Percentiles rank a stretch among this genome's conserved stretches.
Evolutionary conservation across 805 yeast genomes (phyloP).

Genomic region (Clavispora phyllophila): DNA sequence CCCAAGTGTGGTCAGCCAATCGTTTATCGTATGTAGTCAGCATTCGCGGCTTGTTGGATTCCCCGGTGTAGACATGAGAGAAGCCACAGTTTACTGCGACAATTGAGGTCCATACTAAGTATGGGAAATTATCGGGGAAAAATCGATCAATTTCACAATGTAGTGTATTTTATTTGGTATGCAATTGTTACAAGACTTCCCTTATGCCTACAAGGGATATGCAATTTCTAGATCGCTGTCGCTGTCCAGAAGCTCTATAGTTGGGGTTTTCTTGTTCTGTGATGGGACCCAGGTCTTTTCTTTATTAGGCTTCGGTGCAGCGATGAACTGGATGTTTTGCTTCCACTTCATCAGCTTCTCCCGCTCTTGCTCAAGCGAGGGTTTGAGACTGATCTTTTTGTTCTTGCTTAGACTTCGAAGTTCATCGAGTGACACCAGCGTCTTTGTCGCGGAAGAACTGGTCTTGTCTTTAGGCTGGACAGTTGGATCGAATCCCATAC

Average conservation of each 20-base stretch:
- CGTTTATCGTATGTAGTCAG: background rate
- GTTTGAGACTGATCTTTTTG: conserved; percentile 11
- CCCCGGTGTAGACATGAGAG: background rate
- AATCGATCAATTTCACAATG: too few relatives aligned
- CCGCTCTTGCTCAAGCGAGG: conserved; percentile 13
- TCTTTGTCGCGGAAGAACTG: conserved; percentile 2
- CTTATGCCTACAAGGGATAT: conserved; percentile 4
- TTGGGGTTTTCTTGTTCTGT: background rate
- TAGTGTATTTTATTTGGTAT: too few relatives aligned
- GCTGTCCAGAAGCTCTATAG: background rate
- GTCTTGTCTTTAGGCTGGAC: conserved; percentile 6
- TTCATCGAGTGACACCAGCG: conserved; percentile 12
- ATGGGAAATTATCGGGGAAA: too few relatives aligned
- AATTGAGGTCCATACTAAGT: too few relatives aligned
- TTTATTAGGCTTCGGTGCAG: background rate
- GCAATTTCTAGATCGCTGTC: conserved; percentile 29
- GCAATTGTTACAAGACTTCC: too few relatives aligned
- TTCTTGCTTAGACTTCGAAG: conserved; percentile 9
- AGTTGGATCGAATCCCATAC: conserved; percentile 53
- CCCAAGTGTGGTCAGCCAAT: too few relatives aligned
- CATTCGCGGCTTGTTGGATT: background rate
- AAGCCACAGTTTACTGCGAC: too few relatives aligned
- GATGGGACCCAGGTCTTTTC: background rate
- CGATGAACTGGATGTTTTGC: conserved; percentile 12
- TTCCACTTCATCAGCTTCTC: conserved; percentile 22